Evolutionary conservation across 768 basidiomycete genomes (phyloP).

Genomic region (Naganishia randhawae): DNA sequence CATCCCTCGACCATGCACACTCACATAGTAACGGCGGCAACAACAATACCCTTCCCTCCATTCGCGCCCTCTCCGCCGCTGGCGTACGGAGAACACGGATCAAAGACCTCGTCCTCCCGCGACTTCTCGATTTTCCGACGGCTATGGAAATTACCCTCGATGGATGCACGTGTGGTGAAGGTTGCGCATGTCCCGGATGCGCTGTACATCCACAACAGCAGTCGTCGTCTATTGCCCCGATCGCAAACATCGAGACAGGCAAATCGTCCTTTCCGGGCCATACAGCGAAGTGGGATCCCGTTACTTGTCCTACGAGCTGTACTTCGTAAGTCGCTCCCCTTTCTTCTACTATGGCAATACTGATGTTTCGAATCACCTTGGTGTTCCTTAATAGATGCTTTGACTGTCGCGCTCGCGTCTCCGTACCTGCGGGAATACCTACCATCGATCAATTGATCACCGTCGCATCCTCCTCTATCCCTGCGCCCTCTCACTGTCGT

Average conservation of each 20-base stretch:
- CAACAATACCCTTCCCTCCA: slow-evolving; percentile 33
- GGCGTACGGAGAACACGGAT: slow-evolving; percentile 19
- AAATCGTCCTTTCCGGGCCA: background rate
- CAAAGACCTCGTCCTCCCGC: slow-evolving; percentile 8
- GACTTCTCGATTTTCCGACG: slow-evolving; percentile 14
- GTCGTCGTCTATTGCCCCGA: too few species aligned
- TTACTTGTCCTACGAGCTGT: slow-evolving; percentile 29
- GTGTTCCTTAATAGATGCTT: slow-evolving; percentile 20
- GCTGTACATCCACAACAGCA: slow-evolving; percentile 36
- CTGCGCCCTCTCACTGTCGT: slow-evolving; percentile 4
- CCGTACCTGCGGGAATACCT: slow-evolving; percentile 24
- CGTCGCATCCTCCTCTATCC: slow-evolving; percentile 25
- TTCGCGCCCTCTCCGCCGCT: slow-evolving; percentile 29
- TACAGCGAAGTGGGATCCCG: background rate
- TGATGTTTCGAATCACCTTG: background rate
- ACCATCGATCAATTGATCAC: slow-evolving; percentile 23
- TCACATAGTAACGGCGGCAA: slow-evolving; percentile 22
- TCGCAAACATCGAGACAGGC: background rate
- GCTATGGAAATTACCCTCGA: slow-evolving; percentile 20
- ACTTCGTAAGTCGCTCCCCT: slow-evolving; percentile 19
- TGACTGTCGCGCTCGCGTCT: slow-evolving; percentile 15
- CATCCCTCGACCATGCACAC: slow-evolving; percentile 3
- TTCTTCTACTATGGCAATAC: background rate
- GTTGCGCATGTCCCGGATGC: slow-evolving; percentile 50
- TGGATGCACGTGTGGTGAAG: slow-evolving; percentile 49